Evolutionary conservation across 2,329 filamentous ascomycete species (phyloP).

Genomic region (Colletotrichum sp.): DNA sequence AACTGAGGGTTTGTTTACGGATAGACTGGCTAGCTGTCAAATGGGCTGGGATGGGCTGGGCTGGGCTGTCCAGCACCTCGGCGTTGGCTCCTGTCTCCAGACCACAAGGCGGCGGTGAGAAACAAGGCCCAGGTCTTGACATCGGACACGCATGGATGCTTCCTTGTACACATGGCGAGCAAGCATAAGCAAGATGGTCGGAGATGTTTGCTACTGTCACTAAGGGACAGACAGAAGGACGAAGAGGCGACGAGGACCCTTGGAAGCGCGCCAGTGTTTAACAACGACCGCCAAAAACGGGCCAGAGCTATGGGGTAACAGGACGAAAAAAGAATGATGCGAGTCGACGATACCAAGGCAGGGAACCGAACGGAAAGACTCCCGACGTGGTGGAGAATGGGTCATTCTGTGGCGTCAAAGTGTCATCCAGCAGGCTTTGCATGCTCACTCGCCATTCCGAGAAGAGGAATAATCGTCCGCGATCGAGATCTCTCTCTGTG

Average conservation of each 20-base stretch:
- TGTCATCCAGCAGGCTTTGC: neutral
- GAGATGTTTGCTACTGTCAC: neutral
- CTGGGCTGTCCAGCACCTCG: neutral
- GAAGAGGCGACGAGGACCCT: neutral
- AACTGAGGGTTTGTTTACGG: no score
- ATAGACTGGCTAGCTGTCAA: neutral
- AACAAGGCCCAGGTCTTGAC: neutral
- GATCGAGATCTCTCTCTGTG: constrained; percentile 19
- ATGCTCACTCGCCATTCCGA: constrained; percentile 8
- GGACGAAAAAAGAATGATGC: neutral
- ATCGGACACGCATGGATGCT: neutral
- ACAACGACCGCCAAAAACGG: neutral
- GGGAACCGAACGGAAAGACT: neutral
- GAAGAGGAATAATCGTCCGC: constrained; percentile 5
- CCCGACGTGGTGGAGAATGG: constrained; percentile 1
- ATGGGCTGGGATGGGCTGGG: neutral
- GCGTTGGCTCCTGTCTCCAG: neutral
- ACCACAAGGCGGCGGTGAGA: neutral
- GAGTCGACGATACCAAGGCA: neutral
- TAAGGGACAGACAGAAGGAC: neutral
- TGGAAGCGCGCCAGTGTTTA: neutral
- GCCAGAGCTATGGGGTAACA: neutral
- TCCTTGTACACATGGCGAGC: neutral
- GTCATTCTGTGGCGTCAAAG: constrained; percentile 6
- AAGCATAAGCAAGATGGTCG: neutral